Base-by-base conservation (phyloP, 768 basidiomycete species). In the Paxillus ammoniavirescens region DNA sequence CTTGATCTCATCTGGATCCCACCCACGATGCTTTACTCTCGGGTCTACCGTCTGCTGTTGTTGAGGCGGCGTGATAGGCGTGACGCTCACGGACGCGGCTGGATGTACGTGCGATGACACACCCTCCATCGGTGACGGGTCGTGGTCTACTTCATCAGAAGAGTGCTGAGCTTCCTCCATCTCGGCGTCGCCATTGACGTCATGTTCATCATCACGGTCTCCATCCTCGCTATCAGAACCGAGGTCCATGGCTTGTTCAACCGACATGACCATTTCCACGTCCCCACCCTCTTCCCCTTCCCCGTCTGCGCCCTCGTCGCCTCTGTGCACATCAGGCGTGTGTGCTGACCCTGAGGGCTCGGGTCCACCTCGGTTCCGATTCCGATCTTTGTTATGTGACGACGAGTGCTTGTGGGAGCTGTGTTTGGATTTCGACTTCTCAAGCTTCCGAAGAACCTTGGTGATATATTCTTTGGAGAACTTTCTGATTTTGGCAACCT, bases 391-490 rank as follows among this genome's bases (percentile, higher is more conserved):
- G 37, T 53, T 35, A 40, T 53, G 58, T 7, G 61, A 65, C 14
- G 65, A 66, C 8, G 66, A 59, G 9, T 52, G 57, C 21, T 60
- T 64, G 4, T 55, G 65, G 18, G 58, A 36, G 37, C 60, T 41
- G 5, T 38, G 56, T 42, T 53, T 62, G 10, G 65, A 65, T 53
- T 66, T 65, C 30, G 67, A 62, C 53, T 69, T 87, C 33, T 86
- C 83, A 44, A 86, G 69, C 61, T 82, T 88, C 36, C 81, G 81
- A 15, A 91, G 69, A 9, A 95, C 73, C 72, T 96, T 97, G 52
- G 79, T 73, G 52, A 94, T 85, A 68, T 91, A 98, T 41, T 97
- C 93, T 70, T 96, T 93, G 33, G 88, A 77, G 65, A 94, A 98
- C 65, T 90, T 87, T 72, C 93, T 96, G 70, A 98, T 93, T 73